Base-by-base conservation (phyloP, 2,329 filamentous ascomycete genomes). In the Neoscytalidium dimidiatum region DNA sequence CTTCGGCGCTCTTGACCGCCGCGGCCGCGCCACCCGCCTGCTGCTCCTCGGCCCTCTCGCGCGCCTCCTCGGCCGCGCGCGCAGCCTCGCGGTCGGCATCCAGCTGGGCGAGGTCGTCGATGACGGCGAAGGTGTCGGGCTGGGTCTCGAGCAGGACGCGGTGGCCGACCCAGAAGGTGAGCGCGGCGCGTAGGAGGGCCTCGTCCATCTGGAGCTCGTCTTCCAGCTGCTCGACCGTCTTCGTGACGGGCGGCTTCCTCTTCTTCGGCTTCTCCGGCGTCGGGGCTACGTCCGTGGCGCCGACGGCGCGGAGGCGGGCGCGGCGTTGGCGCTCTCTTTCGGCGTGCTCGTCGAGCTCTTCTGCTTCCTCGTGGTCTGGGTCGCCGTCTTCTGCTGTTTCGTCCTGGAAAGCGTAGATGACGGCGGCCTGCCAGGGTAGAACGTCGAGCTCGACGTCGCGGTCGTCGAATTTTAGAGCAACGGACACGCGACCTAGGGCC, bases 391-490 rank as follows among this genome's bases (percentile, higher is more conserved):
- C 70, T n/a, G 28, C 17, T 9, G 17, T 21, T 4, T 46, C 56
- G 7, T 82, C 79, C 66, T 91, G 84, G 74, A 98, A 98, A 0
- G 91, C 90, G 74, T 93, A 88, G 66, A 98, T 92, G 41, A 97
- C 90, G 7, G 90, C 90, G 5, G 94, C 93, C 77, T 97, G 92
- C 83, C 92, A 96, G 66, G 92, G 92, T 68, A 87, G 88, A 64
- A 93, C 90, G 41, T 92, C 88, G 62, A 91, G 85, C 48, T 85
- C 84, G 64, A 97, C 83, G 0, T 85, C 86, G 23, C 95, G 89
- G 77, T 98, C 95, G 69, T 90, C 86, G 1, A 99, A 82, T 69
- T 94, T 90, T 1, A 99, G 84, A 68, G 92, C 90, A 8, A 99
- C 88, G 0, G 85, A 89, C 14, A 92, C 92, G 66, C 90, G 88